Evolutionary conservation across 208 protist species (phyloP).

Genomic region (Trypanosoma rangeli): DNA sequence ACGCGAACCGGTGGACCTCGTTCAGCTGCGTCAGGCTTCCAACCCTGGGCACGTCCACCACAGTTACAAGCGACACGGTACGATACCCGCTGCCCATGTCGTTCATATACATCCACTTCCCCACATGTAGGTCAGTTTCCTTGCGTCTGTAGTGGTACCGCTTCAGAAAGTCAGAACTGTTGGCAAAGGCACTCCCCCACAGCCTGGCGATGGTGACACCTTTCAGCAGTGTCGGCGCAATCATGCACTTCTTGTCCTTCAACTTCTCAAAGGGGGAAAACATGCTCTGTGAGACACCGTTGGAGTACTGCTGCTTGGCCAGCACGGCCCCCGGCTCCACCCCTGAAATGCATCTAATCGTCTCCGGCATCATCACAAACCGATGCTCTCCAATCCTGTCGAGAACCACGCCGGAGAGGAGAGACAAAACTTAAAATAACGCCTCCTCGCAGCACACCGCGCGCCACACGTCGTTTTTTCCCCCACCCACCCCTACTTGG

Average conservation of each 20-base stretch:
- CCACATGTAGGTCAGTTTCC: constrained; percentile 60
- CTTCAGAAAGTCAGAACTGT: constrained; percentile 65
- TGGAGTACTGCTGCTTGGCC: constrained; percentile 59
- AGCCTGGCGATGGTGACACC: constrained; percentile 72
- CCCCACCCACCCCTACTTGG: neutral
- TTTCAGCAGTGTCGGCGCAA: constrained; percentile 54
- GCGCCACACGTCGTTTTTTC: neutral
- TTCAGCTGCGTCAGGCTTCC: constrained; percentile 66
- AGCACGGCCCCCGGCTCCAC: constrained; percentile 52
- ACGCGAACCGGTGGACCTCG: constrained; percentile 80
- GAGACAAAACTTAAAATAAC: constrained; percentile 11
- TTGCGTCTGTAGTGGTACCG: constrained; percentile 72
- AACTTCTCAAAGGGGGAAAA: constrained; percentile 52
- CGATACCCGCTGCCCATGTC: constrained; percentile 78
- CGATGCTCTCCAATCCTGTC: neutral
- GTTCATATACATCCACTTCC: constrained; percentile 64
- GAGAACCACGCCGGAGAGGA: neutral
- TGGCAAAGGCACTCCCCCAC: constrained; percentile 68
- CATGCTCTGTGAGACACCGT: constrained; percentile 65
- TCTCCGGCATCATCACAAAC: constrained; percentile 33
- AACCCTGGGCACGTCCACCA: constrained; percentile 64
- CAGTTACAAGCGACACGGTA: constrained; percentile 51
- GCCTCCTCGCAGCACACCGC: too few relatives aligned
- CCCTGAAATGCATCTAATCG: constrained; percentile 44
- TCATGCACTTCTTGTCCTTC: constrained; percentile 71